phyloP scores from a whole-genome alignment of 1,139 yeast genomes.

The Lodderomyces parapsilosis region DNA sequence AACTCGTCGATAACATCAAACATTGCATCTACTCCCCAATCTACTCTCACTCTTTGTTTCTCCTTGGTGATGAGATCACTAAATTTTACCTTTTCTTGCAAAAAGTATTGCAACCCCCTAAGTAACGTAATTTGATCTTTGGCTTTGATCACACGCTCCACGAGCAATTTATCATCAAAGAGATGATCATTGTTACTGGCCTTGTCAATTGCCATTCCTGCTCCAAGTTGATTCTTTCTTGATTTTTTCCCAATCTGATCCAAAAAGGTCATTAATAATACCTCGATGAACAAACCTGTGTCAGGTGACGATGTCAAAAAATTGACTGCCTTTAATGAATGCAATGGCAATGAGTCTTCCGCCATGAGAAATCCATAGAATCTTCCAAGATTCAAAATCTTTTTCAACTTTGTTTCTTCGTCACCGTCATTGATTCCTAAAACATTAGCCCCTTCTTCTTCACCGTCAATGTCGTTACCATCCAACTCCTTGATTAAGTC shows the following conservation, averaged over 20 bases:
- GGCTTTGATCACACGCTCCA: conserved; percentile 57
- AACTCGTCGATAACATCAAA: conserved; percentile 55
- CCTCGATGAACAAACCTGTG: conserved; percentile 67
- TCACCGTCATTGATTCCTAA: conserved; percentile 36
- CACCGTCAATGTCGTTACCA: conserved; percentile 35
- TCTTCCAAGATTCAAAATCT: conserved; percentile 71
- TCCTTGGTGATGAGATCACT: conserved; percentile 56
- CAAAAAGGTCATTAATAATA: conserved; percentile 65
- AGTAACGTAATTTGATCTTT: conserved; percentile 61
- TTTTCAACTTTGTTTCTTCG: conserved; percentile 51
- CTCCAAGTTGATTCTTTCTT: conserved; percentile 50
- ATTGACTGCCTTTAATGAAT: conserved; percentile 69
- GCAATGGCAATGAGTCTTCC: conserved; percentile 71
- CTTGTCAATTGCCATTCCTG: conserved; percentile 31
- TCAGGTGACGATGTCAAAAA: conserved; percentile 72
- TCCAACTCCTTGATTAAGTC: conserved; percentile 78
- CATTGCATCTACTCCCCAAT: conserved; percentile 67
- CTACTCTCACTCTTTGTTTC: conserved; percentile 60
- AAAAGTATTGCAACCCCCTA: conserved; percentile 73
- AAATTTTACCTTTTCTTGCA: conserved; percentile 50
- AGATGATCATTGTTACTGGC: conserved; percentile 34
- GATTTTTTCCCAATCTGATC: conserved; percentile 67
- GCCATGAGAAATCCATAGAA: conserved; percentile 74
- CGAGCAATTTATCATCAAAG: conserved; percentile 55
- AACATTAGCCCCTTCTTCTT: conserved; percentile 23